A percentile compares a stretch with the other conserved stretches of the same genome.
Evolutionary conservation across 352 stramenopile genomes (phyloP).

Genomic region (Pythium biforme): DNA sequence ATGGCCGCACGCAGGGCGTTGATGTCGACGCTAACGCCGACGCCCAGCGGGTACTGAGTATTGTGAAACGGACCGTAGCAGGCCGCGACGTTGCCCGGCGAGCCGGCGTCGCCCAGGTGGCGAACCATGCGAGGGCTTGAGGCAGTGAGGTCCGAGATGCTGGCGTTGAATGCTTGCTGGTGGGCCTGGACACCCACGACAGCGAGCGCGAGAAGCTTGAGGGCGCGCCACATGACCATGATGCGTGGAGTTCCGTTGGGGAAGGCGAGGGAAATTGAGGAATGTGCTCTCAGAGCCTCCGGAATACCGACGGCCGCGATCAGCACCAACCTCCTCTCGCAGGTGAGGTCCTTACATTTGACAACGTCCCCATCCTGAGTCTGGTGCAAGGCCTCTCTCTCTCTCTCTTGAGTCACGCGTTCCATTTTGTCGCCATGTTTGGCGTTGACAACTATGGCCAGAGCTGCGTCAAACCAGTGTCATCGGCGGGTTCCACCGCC

Average conservation of each 20-base stretch:
- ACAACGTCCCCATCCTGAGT: too few relatives aligned
- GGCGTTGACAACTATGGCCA: too few relatives aligned
- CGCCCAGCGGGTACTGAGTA: slow-evolving; percentile 42
- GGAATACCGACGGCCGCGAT: too few relatives aligned
- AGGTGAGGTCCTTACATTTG: too few relatives aligned
- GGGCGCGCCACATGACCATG: neutral
- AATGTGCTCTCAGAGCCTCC: neutral
- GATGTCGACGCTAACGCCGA: slow-evolving; percentile 12
- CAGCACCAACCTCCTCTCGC: too few relatives aligned
- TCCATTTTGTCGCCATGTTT: neutral
- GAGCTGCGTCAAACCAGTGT: too few relatives aligned
- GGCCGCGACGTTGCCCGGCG: slow-evolving; percentile 35
- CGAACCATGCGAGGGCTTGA: neutral
- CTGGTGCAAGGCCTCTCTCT: too few relatives aligned
- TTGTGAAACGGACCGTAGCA: slow-evolving; percentile 62
- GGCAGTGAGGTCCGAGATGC: neutral
- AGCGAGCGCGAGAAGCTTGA: slow-evolving; percentile 1
- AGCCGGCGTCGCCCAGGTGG: slow-evolving; percentile 2
- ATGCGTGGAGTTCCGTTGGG: neutral
- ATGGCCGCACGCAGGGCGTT: slow-evolving; percentile 17
- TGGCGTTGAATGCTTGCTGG: neutral
- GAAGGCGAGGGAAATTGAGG: neutral
- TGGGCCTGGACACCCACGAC: neutral
- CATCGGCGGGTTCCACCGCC: too few relatives aligned
- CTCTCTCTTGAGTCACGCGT: neutral